Conservation (phyloP, 179 eudicot species). For the Patellifolia procumbens region DNA sequence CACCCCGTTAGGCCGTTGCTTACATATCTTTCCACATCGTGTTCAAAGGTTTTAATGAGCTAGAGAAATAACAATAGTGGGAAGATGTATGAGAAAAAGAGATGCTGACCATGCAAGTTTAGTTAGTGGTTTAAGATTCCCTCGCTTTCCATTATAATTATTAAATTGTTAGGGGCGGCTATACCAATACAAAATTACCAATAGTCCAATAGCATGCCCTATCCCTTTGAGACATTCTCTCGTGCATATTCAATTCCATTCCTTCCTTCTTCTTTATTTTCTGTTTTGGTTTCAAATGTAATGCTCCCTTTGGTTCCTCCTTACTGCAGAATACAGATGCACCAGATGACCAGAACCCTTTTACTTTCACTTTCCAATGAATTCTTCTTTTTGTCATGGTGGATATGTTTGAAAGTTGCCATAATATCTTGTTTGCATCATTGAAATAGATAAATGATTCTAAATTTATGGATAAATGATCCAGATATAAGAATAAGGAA, state of each 20-base stretch:
- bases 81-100: conserved; percentile 1
- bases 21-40: conserved; percentile 14
- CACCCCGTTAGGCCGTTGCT: too few species aligned
- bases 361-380: conserved; percentile 11
- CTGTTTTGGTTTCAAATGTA: neutral
- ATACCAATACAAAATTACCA: neutral
- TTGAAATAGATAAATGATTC: too few species aligned
- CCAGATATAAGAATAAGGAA: too few species aligned
- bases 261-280: neutral
- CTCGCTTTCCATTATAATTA: neutral
- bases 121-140: conserved; percentile 12
- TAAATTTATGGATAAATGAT: too few species aligned
- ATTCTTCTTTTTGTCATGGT: too few species aligned
- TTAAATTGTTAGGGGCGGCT: neutral
- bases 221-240: conserved; percentile 15
- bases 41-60: conserved; percentile 11
- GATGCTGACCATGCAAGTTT: neutral
- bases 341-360: conserved; percentile 1
- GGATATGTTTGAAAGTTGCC: too few species aligned
- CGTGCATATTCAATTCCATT: neutral
- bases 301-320: neutral
- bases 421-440: too few species aligned
- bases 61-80: neutral
- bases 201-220: neutral
- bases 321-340: neutral